Evolutionary conservation across 2,329 filamentous ascomycete genomes (phyloP).

Genomic region (Trichoderma arundinaceum): DNA sequence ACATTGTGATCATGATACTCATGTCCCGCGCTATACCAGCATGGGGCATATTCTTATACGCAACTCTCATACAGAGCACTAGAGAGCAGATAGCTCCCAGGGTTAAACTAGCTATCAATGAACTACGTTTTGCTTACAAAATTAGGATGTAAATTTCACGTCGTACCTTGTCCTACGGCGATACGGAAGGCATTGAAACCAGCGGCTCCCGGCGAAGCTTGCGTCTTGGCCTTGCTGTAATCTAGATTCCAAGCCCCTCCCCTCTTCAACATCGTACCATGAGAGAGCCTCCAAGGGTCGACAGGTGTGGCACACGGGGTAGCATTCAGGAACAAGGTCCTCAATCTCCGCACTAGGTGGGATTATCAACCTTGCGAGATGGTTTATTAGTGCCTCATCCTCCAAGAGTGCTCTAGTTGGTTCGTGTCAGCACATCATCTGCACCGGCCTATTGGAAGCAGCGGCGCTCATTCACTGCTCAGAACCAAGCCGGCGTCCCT

Average conservation of each 20-base stretch:
- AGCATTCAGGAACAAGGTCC: slow-evolving; percentile 10
- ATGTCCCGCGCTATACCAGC: not conserved
- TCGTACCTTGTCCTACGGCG: not conserved
- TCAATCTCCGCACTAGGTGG: slow-evolving; percentile 10
- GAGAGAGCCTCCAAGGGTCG: not conserved
- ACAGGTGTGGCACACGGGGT: slow-evolving; percentile 11
- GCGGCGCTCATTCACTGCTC: not conserved
- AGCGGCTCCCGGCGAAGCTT: not conserved
- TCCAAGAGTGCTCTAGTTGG: not conserved
- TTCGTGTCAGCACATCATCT: not conserved
- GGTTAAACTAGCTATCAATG: not conserved
- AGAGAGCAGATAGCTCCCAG: not conserved
- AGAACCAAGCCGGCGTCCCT: not conserved
- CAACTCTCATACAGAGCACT: not conserved
- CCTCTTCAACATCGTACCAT: not conserved
- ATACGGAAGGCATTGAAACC: not conserved
- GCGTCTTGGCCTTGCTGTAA: not conserved
- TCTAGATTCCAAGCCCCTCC: slow-evolving; percentile 1
- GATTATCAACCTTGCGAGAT: not conserved
- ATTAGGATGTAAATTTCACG: not conserved
- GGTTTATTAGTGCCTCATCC: not conserved
- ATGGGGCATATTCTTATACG: not conserved
- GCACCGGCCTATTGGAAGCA: not conserved
- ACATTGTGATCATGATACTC: not conserved
- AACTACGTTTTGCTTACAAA: not conserved